phyloP scores from a whole-genome alignment of 1,284 basidiomycete genomes.

The Rhodotorula mucilaginosa region DNA sequence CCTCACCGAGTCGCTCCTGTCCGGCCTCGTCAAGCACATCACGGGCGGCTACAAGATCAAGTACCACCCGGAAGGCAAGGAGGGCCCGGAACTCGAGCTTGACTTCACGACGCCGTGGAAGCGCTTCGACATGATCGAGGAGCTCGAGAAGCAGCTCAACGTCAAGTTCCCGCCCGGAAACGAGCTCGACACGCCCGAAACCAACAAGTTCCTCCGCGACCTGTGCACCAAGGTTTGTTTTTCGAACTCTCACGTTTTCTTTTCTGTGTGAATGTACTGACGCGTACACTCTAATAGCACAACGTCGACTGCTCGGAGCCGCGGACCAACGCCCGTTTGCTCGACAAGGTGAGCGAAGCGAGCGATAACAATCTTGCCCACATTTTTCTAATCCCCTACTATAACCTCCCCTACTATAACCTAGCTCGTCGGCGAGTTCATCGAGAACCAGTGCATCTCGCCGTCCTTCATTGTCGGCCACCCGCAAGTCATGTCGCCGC shows the following conservation, averaged over 20 bases:
- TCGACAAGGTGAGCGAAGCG: constrained; percentile 77
- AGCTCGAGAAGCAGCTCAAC: constrained; percentile 87
- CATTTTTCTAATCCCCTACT: background rate
- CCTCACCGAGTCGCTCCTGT: constrained; percentile 86
- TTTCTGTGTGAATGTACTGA: background rate
- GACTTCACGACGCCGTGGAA: constrained; percentile 98
- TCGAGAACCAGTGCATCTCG: constrained; percentile 94
- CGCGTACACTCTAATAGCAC: constrained; percentile 58
- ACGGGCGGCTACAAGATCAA: constrained; percentile 79
- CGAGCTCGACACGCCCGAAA: constrained; percentile 79
- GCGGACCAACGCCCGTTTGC: constrained; percentile 87
- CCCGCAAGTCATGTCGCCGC: constrained; percentile 98
- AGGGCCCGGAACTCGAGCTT: constrained; percentile 66
- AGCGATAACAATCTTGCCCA: background rate
- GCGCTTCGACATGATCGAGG: constrained; percentile 96
- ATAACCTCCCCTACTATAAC: too few species aligned
- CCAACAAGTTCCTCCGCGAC: constrained; percentile 84
- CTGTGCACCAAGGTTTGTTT: constrained; percentile 71
- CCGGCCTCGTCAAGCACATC: constrained; percentile 85
- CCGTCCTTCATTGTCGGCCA: constrained; percentile 98
- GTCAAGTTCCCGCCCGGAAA: constrained; percentile 94
- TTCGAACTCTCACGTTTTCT: background rate
- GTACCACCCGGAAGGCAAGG: constrained; percentile 69
- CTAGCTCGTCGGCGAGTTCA: constrained; percentile 92
- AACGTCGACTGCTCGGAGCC: constrained; percentile 97